Percentiles rank a stretch among this genome's conserved stretches.
Conservation (phyloP, 306 rosid species). For the Carpinus fangiana region DNA sequence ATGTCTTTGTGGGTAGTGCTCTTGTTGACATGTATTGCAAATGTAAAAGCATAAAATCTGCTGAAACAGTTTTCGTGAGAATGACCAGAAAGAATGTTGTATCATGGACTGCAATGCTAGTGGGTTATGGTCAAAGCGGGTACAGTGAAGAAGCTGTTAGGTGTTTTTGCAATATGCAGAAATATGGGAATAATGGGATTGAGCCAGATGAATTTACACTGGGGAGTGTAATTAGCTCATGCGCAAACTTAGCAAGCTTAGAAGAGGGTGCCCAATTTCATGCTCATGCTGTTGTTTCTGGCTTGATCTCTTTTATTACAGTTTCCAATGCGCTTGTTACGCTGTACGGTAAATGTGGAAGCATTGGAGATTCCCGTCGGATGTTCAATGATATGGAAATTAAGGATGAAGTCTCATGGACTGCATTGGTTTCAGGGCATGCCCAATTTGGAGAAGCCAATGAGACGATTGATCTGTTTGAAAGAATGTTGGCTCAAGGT, state of each 20-base stretch:
- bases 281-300: conserved; percentile 73
- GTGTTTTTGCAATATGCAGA: conserved; percentile 75
- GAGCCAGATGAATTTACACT: conserved; percentile 79
- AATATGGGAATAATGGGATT: conserved; percentile 66
- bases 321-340: conserved; percentile 91
- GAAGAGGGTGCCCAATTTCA: conserved; percentile 96
- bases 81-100: conserved; percentile 79
- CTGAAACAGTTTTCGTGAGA: conserved; percentile 69
- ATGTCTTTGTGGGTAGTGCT: conserved; percentile 78
- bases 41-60: conserved; percentile 62
- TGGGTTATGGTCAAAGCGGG: conserved; percentile 93
- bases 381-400: conserved; percentile 70
- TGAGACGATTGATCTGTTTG: conserved; percentile 68
- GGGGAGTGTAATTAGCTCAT: conserved; percentile 89
- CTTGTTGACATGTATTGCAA: conserved; percentile 96
- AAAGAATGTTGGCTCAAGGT: conserved; percentile 62
- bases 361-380: conserved; percentile 59
- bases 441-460: conserved; percentile 79
- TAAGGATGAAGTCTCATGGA: conserved; percentile 87
- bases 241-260: conserved; percentile 73
- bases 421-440: conserved; percentile 86
- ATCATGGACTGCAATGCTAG: conserved; percentile 89
- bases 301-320: conserved; percentile 59
- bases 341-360: conserved; percentile 84
- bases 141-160: conserved; percentile 81